phyloP scores from a whole-genome alignment of 2,329 filamentous ascomycete genomes.

The Rhexocercosporidium sp. region DNA sequence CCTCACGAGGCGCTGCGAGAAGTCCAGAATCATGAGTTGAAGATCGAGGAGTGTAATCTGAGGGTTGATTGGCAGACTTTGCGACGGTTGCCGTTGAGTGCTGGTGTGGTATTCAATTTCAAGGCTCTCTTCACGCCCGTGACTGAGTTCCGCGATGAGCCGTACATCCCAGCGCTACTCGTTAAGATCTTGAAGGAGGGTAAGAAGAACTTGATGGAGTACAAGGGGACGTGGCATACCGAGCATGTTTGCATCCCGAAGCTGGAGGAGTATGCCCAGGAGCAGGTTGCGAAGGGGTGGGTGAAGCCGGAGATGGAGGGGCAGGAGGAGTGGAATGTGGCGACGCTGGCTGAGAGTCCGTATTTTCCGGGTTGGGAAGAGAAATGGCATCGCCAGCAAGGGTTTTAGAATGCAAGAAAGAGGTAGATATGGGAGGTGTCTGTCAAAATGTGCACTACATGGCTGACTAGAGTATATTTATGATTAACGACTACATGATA shows the following conservation, averaged over 20 bases:
- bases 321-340: conserved; percentile 53
- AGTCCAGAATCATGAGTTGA: conserved; percentile 61
- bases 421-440: neutral
- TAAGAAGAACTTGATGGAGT: conserved; percentile 73
- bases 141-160: conserved; percentile 70
- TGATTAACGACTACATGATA: conserved; percentile 4
- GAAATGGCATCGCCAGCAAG: conserved; percentile 72
- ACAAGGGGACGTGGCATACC: conserved; percentile 83
- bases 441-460: neutral
- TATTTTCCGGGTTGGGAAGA: conserved; percentile 79
- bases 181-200: conserved; percentile 73
- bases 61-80: conserved; percentile 91
- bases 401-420: conserved; percentile 47
- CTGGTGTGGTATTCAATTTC: conserved; percentile 83
- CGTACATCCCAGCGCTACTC: conserved; percentile 72
- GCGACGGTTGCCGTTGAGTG: conserved; percentile 76
- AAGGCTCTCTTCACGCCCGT: conserved; percentile 84
- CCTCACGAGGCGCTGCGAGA: conserved; percentile 65
- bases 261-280: conserved; percentile 65
- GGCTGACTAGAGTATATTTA: neutral
- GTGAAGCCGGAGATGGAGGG: conserved; percentile 48
- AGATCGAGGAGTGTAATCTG: conserved; percentile 65
- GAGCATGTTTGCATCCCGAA: conserved; percentile 73
- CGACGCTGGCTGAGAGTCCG: conserved; percentile 75
- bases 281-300: conserved; percentile 68